Evolutionary conservation across 2,329 filamentous ascomycete species (phyloP), one percentile per base, ranked within the genome.

Genomic region (Fusarium oligoseptatum): DNA sequence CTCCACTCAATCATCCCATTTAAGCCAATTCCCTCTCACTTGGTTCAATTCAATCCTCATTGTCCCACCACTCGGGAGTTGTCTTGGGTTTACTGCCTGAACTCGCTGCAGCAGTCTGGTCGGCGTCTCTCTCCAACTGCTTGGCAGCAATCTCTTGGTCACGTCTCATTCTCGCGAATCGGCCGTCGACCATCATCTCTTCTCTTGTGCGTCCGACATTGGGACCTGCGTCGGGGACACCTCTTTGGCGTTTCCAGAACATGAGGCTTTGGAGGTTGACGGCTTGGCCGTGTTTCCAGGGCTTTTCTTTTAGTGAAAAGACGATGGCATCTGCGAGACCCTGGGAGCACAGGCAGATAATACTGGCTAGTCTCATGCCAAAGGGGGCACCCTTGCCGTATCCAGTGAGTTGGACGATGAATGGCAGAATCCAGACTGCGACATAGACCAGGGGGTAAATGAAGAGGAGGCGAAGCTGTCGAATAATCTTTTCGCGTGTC

Each of bases 361-460:
- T 87, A 70, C 85, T 87, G 27, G 90, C 77, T 8, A 91, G 79
- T 12, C 86, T 84, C 56, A 95, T 82, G 63, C 83, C 86, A 72
- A 89, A 91, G 0, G 92, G 86, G 58, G 91, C 84, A 1, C 75
- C 76, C 7, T 60, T 66, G 14, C 74, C 69, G 36, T 77, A 77
- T 17, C 76, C 73, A 60, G 91, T 82, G 60, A 91, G 85, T 80
- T 95, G 92, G 3, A 86, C 86, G 3, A 92, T 83, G 76, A 95
- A 94, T 0, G 94, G 93, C 9, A 93, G 83, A 4, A 93, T 83
- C 94, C 94, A 96, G 74, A 94, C 89, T 6, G 90, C 81, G 22
- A 93, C 86, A 81, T 96, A 95, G 5, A 93, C 88, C 20, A 92
- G 80, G 0, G 94, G 94, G 80, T 96, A 96, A 57, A 95, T 90